A percentile compares a stretch with the other conserved stretches of the same genome.
These are phyloP conservation scores for Aspergillus sp. DNA, from an alignment of 2,329 filamentous ascomycete genomes.

Conservation along the genomic window DNA sequence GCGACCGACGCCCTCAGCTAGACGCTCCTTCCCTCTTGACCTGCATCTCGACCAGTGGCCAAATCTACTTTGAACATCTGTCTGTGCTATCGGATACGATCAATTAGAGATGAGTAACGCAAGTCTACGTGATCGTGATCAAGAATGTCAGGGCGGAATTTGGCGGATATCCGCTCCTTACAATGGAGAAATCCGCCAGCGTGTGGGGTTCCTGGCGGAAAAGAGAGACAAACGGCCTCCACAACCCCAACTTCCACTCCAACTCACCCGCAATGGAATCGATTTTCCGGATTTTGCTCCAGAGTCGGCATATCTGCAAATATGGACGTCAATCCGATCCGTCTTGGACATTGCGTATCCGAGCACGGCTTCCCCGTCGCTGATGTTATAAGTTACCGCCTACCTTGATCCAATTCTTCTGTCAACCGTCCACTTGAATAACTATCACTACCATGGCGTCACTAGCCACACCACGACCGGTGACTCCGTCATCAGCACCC, in stretches of 20 bases:
- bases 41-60: too few species aligned
- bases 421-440: neutral
- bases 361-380: neutral
- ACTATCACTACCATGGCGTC: conserved; percentile 5
- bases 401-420: neutral
- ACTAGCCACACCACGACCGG: conserved; percentile 1
- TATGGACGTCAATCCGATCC: neutral
- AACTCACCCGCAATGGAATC: neutral
- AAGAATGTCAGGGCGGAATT: too few species aligned
- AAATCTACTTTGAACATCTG: too few species aligned
- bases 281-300: neutral
- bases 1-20: too few species aligned
- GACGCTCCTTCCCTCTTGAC: too few species aligned
- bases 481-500: neutral
- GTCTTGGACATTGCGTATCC: neutral
- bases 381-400: neutral
- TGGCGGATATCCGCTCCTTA: too few species aligned
- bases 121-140: too few species aligned
- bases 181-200: too few species aligned
- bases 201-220: neutral
- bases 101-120: too few species aligned
- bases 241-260: neutral
- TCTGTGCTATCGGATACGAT: too few species aligned
- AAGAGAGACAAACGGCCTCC: neutral
- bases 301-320: neutral